Base-by-base conservation (phyloP, 73 alveolate genomes). In the Stentor coeruleus region DNA sequence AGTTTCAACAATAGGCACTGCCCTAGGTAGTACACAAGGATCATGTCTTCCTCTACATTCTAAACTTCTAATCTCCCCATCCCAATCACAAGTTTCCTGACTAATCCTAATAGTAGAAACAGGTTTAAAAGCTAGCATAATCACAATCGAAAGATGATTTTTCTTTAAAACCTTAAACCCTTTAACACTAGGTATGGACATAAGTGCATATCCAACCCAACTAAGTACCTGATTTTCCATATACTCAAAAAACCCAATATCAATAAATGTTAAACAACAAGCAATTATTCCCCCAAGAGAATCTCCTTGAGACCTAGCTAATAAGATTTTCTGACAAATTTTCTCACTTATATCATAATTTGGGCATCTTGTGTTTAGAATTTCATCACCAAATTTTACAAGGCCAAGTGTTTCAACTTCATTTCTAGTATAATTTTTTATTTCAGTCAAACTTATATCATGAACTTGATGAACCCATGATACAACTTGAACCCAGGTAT, bases 1-100 rank as follows among this genome's bases (percentile, higher is more conserved):
- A 38, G 92, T 84, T 73, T 94, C 98, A 20, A 94, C 93, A 41
- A 94, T 86, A 15, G 98, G 98, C 3, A 91, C 92, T n/a, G 95
- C 95, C 59, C 98, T 76, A 31, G 96, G 94, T 39, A 94, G 86
- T 14, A 94, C 98, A 36, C 98, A 94, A 38, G 98, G 97, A 82
- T 94, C 98, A 39, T 94, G 98, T 37, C 98, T 87, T 0, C 94
- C 97, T 42, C 36, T 26, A 2, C 74, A 20, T 33, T 66, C 42
- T 31, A 66, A 31, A 66, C n/a, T 2, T 2, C 2, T 26, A 1
- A 0, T 0, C n/a, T 66, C 42, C 2, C 79, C 79, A 2, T 66
- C 79, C 37, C 79, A 66, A 1, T 66, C 36, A 14, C 38, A 41
- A 6, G 66, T 40, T 33, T 0, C 77, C 84, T 90, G 92, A 15